Evolutionary conservation across 2,329 filamentous ascomycete genomes (phyloP).

Genomic region (Aspergillus ustus): DNA sequence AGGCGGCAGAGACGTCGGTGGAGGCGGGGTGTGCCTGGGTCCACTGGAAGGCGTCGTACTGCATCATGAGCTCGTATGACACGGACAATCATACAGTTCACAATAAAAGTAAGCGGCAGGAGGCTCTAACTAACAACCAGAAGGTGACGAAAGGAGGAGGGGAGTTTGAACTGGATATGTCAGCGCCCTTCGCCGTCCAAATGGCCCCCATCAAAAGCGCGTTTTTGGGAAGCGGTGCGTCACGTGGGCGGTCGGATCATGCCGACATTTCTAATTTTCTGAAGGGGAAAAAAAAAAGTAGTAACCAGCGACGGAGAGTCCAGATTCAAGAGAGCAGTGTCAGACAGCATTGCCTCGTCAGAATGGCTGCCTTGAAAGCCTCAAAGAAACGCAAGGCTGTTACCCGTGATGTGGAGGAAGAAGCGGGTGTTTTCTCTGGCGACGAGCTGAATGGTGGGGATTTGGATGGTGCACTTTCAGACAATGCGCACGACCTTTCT

Average conservation of each 20-base stretch:
- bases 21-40: slow-evolving; percentile 10
- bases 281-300: slow-evolving; percentile 29
- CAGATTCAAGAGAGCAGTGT: neutral
- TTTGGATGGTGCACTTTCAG: slow-evolving; percentile 49
- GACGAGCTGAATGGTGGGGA: slow-evolving; percentile 59
- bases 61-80: slow-evolving; percentile 13
- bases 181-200: neutral
- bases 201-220: slow-evolving; percentile 26
- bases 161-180: neutral
- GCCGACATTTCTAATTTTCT: slow-evolving; percentile 12
- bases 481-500: slow-evolving; percentile 46
- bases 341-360: slow-evolving; percentile 17
- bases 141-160: slow-evolving; percentile 15
- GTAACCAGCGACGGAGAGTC: slow-evolving; percentile 1
- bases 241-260: slow-evolving; percentile 43
- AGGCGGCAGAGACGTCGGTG: slow-evolving; percentile 15
- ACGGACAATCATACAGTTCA: neutral
- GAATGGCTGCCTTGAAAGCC: slow-evolving; percentile 43
- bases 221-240: slow-evolving; percentile 33
- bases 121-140: slow-evolving; percentile 11
- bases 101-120: neutral
- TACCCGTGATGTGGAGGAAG: slow-evolving; percentile 56
- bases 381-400: slow-evolving; percentile 70
- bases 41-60: slow-evolving; percentile 19
- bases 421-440: slow-evolving; percentile 59